Evolutionary conservation across 2,329 filamentous ascomycete genomes (phyloP).

Genomic region (Zymoseptoria ardabiliae): DNA sequence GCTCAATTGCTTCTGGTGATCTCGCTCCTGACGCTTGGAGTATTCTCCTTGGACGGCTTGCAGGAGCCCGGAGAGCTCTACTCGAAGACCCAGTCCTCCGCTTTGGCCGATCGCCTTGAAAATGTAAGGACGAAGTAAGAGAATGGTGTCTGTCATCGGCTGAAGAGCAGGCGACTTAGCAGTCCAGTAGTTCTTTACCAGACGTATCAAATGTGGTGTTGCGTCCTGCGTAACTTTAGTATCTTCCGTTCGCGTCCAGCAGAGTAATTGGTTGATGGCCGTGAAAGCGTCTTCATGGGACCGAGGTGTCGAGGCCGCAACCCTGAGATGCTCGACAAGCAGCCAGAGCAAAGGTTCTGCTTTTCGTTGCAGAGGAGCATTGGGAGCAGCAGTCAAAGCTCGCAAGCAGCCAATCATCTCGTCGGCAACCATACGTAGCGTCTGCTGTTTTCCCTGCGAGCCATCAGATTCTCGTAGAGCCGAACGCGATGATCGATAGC

Average conservation of each 20-base stretch:
- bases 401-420: constrained; percentile 26
- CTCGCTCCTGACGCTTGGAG: constrained; percentile 58
- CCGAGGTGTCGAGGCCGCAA: constrained; percentile 12
- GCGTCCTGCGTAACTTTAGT: constrained; percentile 54
- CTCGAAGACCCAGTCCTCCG: constrained; percentile 11
- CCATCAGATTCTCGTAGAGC: constrained; percentile 14
- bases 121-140: constrained; percentile 47
- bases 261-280: constrained; percentile 64
- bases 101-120: constrained; percentile 25
- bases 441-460: constrained; percentile 19
- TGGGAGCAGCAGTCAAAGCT: constrained; percentile 25
- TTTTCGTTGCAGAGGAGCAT: constrained; percentile 21
- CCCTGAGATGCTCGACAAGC: constrained; percentile 47
- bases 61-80: constrained; percentile 54
- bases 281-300: constrained; percentile 68
- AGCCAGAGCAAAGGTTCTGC: constrained; percentile 13
- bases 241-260: constrained; percentile 60
- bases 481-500: constrained; percentile 19
- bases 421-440: constrained; percentile 21
- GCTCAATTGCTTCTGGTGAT: constrained; percentile 52
- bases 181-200: constrained; percentile 69
- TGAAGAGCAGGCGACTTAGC: constrained; percentile 51
- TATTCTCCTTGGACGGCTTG: constrained; percentile 75
- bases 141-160: constrained; percentile 65
- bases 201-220: constrained; percentile 55